These are phyloP conservation scores for Helianthus tuberosus DNA, from an alignment of 129 eudicot species.

Conservation along the genomic window DNA sequence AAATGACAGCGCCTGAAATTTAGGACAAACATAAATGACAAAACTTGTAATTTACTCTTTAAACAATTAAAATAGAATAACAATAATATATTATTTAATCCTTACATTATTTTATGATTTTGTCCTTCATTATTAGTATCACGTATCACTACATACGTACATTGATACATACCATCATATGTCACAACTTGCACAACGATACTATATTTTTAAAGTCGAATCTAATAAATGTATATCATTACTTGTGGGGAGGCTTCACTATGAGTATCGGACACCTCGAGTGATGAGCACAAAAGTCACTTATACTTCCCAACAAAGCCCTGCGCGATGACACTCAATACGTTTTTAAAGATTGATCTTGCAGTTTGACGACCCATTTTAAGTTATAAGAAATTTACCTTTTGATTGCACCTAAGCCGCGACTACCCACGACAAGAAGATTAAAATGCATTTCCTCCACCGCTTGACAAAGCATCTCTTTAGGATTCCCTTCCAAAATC, in stretches of 20 bases:
- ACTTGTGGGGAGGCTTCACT: slow-evolving; percentile 54
- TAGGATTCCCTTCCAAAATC: slow-evolving; percentile 59
- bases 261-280: slow-evolving; percentile 50
- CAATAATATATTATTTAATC: no score
- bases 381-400: slow-evolving; percentile 35
- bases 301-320: slow-evolving; percentile 64
- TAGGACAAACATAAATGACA: no score
- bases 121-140: no score
- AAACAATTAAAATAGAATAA: no score
- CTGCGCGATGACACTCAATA: slow-evolving; percentile 17
- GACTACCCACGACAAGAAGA: slow-evolving; percentile 68
- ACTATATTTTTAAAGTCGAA: no score
- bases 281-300: slow-evolving; percentile 65
- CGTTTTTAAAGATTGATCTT: not conserved
- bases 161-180: no score
- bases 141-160: no score
- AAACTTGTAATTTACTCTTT: no score
- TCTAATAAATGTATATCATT: not conserved
- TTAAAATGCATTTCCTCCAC: slow-evolving; percentile 54
- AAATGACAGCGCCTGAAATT: no score
- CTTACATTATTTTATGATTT: no score
- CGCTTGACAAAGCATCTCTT: slow-evolving; percentile 57
- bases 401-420: slow-evolving; percentile 61
- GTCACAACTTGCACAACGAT: no score
- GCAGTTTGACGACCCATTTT: not conserved